Percentiles rank a stretch among this genome's conserved stretches.
Conservation (phyloP, 1,284 basidiomycete species). For the Tremellales sp. region DNA sequence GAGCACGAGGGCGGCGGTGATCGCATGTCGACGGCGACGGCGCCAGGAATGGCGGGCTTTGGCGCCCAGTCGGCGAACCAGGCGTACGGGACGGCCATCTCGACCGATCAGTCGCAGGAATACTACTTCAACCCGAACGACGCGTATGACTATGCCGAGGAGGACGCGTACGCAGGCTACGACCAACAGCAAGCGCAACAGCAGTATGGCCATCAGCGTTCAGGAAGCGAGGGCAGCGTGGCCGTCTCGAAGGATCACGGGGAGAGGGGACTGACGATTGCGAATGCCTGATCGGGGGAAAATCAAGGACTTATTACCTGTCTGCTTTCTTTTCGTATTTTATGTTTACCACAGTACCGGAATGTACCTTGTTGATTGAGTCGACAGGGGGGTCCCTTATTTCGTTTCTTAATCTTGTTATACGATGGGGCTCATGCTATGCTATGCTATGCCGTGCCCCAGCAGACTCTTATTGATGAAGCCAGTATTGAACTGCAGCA, state of each 20-base stretch:
- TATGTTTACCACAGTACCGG: too few species aligned
- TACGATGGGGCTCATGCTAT: conserved; percentile 1
- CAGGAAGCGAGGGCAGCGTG: conserved; percentile 22
- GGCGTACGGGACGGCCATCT: conserved; percentile 6
- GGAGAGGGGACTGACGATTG: conserved; percentile 19
- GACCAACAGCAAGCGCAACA: conserved; percentile 17
- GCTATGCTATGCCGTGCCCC: conserved; percentile 18
- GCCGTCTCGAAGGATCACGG: conserved; percentile 10
- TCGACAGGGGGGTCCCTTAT: too few species aligned
- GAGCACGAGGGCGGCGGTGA: too few species aligned
- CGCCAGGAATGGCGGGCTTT: conserved; percentile 34
- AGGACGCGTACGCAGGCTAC: conserved; percentile 26
- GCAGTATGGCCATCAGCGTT: conserved; percentile 9
- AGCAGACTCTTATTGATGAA: conserved; percentile 69
- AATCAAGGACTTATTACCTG: too few species aligned
- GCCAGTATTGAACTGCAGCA: conserved; percentile 85
- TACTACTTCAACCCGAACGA: conserved; percentile 47
- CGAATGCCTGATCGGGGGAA: too few species aligned
- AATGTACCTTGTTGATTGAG: too few species aligned
- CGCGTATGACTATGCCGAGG: conserved; percentile 27
- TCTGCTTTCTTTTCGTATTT: too few species aligned
- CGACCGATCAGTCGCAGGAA: conserved; percentile 4
- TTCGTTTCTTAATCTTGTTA: too few species aligned
- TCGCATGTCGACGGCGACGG: conserved; percentile 32
- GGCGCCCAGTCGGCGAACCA: conserved; percentile 27